Conservation (phyloP, 2,329 filamentous ascomycete species). For the Xylaria arbuscula region DNA sequence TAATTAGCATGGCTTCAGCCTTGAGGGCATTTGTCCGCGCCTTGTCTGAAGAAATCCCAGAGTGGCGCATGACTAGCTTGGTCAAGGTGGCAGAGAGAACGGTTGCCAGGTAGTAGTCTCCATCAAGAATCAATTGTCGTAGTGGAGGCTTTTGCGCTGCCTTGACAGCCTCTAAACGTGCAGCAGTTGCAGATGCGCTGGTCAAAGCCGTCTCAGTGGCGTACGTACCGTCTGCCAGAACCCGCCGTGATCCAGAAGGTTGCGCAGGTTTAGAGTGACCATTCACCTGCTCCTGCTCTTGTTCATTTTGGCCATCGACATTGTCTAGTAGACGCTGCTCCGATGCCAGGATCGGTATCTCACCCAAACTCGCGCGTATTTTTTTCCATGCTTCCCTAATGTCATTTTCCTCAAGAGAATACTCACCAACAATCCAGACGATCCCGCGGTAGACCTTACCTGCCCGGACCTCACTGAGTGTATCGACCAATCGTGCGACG, state of each 20-base stretch:
- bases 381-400: conserved; percentile 97
- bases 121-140: conserved; percentile 93
- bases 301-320: conserved; percentile 75
- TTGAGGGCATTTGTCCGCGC: conserved; percentile 93
- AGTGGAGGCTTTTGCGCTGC: conserved; percentile 96
- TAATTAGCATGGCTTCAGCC: conserved; percentile 98
- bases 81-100: conserved; percentile 96
- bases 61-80: conserved; percentile 97
- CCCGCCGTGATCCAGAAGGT: conserved; percentile 86
- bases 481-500: conserved; percentile 87
- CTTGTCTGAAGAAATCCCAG: conserved; percentile 86
- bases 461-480: conserved; percentile 90
- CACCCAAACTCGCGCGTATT: conserved; percentile 91
- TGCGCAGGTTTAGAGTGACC: conserved; percentile 80
- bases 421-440: conserved; percentile 97
- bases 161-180: conserved; percentile 95
- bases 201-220: conserved; percentile 96
- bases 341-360: conserved; percentile 95
- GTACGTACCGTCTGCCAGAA: conserved; percentile 96
- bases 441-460: conserved; percentile 98
- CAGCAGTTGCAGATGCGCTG: conserved; percentile 87
- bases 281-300: conserved; percentile 74
- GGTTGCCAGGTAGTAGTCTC: conserved; percentile 94
- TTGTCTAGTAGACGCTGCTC: conserved; percentile 93
- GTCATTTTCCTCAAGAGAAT: conserved; percentile 91